Base-by-base conservation (phyloP, 176 grass and related monocot genomes). In the Luzula sylvatica region DNA sequence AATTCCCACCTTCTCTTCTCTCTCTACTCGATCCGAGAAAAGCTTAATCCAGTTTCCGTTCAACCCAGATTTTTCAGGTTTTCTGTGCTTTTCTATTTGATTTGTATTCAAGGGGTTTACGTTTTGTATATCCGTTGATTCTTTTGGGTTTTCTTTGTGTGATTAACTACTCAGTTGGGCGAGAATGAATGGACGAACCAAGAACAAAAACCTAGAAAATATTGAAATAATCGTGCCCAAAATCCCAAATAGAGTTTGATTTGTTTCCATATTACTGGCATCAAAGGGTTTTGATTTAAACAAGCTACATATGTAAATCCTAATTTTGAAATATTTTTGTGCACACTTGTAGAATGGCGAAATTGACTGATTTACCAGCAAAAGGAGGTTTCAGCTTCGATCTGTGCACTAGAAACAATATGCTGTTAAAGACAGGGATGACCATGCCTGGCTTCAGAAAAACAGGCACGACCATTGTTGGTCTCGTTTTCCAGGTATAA, bases 381-480 rank as follows among this genome's bases (percentile, higher is more conserved):
- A 98, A 90, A 77, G 85, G 92, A 58, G 85, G 92, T 3, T 98
- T 98, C 75, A 86, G 56, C 68, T 89, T 80, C 64, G 85, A 77
- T 53, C 55, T 80, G 14, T 90, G 81, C 72, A 47, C 68, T 23
- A 76, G 92, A 47, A 98, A 90, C 68, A 38, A 42, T 38, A 86
- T 89, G 75, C 71, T 86, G 4, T 45, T 59, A 50, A 77, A 87
- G 56, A 87, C 65, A 18, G 92, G 85, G 5, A 19, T 83, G 19
- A 73, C 76, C 40, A 22, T 80, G 26, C 92, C 85, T 15, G 55
- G 47, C 2, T 90, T 90, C 57, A 48, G 65, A 43, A 98, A 98
- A 65, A 98, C 92, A 1, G 92, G 92, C 3, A 98, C 92, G 3
- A 98, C 92, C 44, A 98, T 98, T 38, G 92, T 90, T 41, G 92